Conservation (phyloP, 208 protist genomes). For the Vickermania spadyakhi region DNA sequence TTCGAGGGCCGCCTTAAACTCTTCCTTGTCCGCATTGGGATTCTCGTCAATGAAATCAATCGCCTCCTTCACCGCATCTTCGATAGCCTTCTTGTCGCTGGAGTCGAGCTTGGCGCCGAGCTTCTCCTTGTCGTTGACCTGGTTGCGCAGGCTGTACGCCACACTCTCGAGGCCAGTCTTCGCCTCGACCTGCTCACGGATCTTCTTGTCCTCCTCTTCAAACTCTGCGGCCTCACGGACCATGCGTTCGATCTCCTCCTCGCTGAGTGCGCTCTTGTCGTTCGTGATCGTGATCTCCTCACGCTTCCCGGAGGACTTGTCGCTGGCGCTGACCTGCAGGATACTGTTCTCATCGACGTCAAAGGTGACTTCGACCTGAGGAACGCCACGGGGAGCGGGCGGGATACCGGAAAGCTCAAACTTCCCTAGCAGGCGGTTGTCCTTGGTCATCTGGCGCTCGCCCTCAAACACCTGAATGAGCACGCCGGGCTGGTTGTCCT, state of each 20-base stretch:
- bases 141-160: constrained; percentile 94
- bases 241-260: constrained; percentile 95
- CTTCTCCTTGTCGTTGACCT: constrained; percentile 92
- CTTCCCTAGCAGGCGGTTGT: constrained; percentile 96
- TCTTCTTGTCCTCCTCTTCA: constrained; percentile 85
- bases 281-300: constrained; percentile 98
- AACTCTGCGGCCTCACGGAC: constrained; percentile 88
- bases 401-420: constrained; percentile 97
- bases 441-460: constrained; percentile 97
- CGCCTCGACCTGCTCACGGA: constrained; percentile 84
- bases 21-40: constrained; percentile 90
- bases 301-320: constrained; percentile 93
- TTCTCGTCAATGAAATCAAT: constrained; percentile 95
- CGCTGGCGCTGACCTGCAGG: constrained; percentile 92
- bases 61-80: constrained; percentile 80
- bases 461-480: constrained; percentile 94
- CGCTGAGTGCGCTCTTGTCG: constrained; percentile 93
- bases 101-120: constrained; percentile 85
- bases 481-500: constrained; percentile 80
- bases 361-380: constrained; percentile 97
- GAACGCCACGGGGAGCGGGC: constrained; percentile 91
- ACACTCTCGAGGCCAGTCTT: constrained; percentile 92
- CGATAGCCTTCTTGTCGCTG: constrained; percentile 84
- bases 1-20: constrained; percentile 88
- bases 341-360: constrained; percentile 98